Conservation (phyloP, 148 eudicot genomes). For the Rhododendron ovatum region DNA sequence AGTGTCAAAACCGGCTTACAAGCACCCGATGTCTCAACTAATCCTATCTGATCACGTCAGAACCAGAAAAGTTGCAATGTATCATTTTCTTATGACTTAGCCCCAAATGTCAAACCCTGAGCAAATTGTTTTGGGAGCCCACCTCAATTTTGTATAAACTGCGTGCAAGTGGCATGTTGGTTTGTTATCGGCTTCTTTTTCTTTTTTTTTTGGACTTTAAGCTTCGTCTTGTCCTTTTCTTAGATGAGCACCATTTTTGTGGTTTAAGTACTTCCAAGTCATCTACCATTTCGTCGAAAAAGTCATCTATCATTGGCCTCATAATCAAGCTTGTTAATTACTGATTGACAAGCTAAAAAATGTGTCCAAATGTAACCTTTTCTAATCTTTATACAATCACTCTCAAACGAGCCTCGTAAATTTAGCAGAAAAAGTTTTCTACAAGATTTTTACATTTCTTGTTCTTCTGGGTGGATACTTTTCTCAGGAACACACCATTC, state of each 20-base stretch:
- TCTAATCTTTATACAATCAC: not conserved
- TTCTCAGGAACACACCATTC: not conserved
- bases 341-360: not conserved
- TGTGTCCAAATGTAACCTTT: not conserved
- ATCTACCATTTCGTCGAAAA: not conserved
- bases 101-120: too few relatives aligned
- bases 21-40: too few relatives aligned
- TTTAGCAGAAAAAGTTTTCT: too few relatives aligned
- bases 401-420: not conserved
- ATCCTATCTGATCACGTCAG: too few relatives aligned
- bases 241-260: not conserved
- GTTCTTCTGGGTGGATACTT: not conserved
- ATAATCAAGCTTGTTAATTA: not conserved
- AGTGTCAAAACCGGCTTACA: too few relatives aligned
- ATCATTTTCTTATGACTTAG: too few relatives aligned
- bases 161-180: too few relatives aligned
- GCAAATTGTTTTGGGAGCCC: too few relatives aligned
- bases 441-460: not conserved
- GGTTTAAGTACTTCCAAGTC: not conserved
- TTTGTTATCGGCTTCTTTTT: too few relatives aligned
- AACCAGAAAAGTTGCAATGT: too few relatives aligned
- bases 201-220: not conserved
- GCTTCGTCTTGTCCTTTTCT: not conserved
- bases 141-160: too few relatives aligned
- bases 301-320: not conserved